A percentile compares a stretch with the other conserved stretches of the same genome.
phyloP scores from a whole-genome alignment of 2,329 filamentous ascomycete genomes.

The Aspergillus sergii region DNA sequence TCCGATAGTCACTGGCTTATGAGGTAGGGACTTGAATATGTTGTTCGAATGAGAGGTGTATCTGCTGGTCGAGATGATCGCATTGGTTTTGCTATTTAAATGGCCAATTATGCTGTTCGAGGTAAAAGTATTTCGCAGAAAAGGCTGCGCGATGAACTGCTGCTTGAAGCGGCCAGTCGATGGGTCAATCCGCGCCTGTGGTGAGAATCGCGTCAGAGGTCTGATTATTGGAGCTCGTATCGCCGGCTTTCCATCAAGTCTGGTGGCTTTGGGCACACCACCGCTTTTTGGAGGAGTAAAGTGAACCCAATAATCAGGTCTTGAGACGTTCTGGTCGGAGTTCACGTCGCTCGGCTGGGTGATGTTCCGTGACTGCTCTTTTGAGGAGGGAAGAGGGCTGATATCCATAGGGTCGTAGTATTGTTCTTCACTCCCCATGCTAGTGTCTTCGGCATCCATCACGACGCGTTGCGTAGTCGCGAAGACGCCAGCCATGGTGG shows the following conservation, averaged over 20 bases:
- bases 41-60: not conserved
- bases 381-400: conserved; percentile 6
- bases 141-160: not conserved
- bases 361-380: not conserved
- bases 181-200: conserved; percentile 3
- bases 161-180: not conserved
- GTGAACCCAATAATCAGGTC: not conserved
- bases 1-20: not conserved
- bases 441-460: conserved; percentile 7
- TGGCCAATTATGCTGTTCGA: not conserved
- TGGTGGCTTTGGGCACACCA: not conserved
- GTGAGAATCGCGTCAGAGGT: conserved; percentile 14
- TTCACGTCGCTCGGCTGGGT: not conserved
- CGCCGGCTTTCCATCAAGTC: not conserved
- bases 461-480: conserved; percentile 11
- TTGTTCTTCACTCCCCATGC: not conserved
- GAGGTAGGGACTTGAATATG: not conserved
- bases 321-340: not conserved
- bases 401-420: conserved; percentile 23
- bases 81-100: not conserved
- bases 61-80: not conserved
- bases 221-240: conserved; percentile 10
- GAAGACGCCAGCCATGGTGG: conserved; percentile 17
- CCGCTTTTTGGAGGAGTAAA: not conserved
- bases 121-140: not conserved